Conservation (phyloP, 192 early-diverging fungal genomes). For the Gaertneriomyces sp. region DNA sequence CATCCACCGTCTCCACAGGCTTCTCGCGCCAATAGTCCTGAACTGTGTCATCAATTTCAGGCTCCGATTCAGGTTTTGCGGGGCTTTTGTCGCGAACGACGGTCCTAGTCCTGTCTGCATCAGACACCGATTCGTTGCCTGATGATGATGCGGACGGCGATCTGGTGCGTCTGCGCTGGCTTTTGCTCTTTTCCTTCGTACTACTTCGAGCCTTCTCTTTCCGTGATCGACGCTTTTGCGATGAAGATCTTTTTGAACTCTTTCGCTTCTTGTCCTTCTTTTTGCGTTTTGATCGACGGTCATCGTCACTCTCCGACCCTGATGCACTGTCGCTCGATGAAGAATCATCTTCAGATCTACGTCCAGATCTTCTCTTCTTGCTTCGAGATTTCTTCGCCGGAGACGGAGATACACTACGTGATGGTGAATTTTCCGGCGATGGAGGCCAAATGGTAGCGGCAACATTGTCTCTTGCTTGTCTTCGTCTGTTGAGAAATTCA, state of each 20-base stretch:
- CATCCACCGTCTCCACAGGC: conserved; percentile 57
- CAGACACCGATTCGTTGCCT: conserved; percentile 1
- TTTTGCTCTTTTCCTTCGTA: conserved; percentile 12
- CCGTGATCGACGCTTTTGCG: neutral
- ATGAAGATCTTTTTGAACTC: neutral
- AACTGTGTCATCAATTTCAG: conserved; percentile 12
- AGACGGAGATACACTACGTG: neutral
- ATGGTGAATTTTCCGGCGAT: conserved; percentile 38
- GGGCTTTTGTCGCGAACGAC: neutral
- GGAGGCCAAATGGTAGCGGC: conserved; percentile 41
- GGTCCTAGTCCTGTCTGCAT: neutral
- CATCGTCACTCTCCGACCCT: conserved; percentile 14
- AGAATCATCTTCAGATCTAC: conserved; percentile 7
- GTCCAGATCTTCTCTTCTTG: conserved; percentile 4
- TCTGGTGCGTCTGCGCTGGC: conserved; percentile 6
- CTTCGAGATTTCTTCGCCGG: neutral
- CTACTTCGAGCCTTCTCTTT: neutral
- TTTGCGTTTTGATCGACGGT: conserved; percentile 5
- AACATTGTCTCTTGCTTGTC: conserved; percentile 31
- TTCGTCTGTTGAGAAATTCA: conserved; percentile 33
- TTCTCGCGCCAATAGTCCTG: conserved; percentile 45
- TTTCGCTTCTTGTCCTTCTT: conserved; percentile 7
- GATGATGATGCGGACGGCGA: conserved; percentile 13
- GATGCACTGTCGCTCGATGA: neutral
- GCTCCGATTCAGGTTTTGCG: neutral